Evolutionary conservation across 176 grass and related monocot species (phyloP), one percentile per base, ranked within the genome.

Genomic region (Lolium perenne): DNA sequence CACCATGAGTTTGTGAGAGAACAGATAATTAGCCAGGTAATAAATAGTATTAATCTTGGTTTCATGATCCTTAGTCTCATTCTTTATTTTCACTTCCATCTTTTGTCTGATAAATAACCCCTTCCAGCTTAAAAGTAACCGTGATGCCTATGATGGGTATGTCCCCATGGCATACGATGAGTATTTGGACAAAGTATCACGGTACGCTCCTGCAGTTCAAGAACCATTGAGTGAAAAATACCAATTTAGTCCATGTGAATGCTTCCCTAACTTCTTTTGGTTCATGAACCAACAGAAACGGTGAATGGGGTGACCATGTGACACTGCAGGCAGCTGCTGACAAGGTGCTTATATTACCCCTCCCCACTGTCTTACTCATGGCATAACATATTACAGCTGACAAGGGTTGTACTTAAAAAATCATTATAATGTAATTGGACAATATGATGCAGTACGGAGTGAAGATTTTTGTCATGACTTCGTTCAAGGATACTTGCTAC

Each of bases 401-500:
- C 59, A 83, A 66, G 76, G 79, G 26, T 18, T 16, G n/a, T 62
- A 20, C 59, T 68, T 84, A 43, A 43, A 43, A n/a, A 15, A 8
- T 55, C 70, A n/a, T 70, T 80, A 77, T 91, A 81, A 88, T 77
- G 62, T 71, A 70, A 91, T 50, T 43, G 4, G 61, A 82, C 80
- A 78, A 95, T 85, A 8, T 83, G 49, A 35, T 89, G 87, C 95
- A 98, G 95, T 98, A 98, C 41, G 95, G 95, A 38, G 89, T 98
- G 26, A 99, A 96, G 77, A 96, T 99, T 74, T 94, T 99, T 35
- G 92, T 99, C 20, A 88, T 99, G 90, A 99, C 97, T 51, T 99
- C 97, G 6, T 99, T 99, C 86, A 99, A 99, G 88, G 92, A 99
- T 92, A 99, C 97, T 21, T 99, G 97, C 88, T 96, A 96, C 92